Evolutionary conservation across 257 asterid genomes (phyloP).

Genomic region (Plantago ovata): DNA sequence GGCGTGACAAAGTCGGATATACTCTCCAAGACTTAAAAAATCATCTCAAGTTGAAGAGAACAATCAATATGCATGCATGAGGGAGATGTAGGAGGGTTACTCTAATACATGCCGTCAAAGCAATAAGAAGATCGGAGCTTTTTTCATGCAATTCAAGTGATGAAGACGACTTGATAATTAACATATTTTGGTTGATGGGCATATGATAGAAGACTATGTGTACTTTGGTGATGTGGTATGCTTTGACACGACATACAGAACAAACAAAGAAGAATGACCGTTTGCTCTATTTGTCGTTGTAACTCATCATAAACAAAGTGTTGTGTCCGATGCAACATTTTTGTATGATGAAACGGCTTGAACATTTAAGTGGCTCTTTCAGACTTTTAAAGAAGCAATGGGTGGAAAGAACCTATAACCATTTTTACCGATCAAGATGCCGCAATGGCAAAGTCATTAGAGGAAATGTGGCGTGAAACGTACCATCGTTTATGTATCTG

Average conservation of each 20-base stretch:
- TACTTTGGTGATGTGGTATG: too few species aligned
- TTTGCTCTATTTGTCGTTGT: too few species aligned
- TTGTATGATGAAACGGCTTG: neutral
- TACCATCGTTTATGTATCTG: neutral
- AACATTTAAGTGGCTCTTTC: neutral
- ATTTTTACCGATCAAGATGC: constrained; percentile 1
- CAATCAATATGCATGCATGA: neutral
- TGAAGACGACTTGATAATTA: too few species aligned
- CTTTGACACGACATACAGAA: too few species aligned
- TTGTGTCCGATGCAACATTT: neutral
- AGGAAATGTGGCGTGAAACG: neutral
- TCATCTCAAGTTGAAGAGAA: neutral
- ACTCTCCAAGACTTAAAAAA: neutral
- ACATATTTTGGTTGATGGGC: too few species aligned
- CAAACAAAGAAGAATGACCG: too few species aligned
- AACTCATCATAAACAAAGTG: too few species aligned
- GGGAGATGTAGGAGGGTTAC: too few species aligned
- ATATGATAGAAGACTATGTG: too few species aligned
- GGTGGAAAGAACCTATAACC: neutral
- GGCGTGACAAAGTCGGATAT: constrained; percentile 3
- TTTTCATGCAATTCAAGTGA: neutral
- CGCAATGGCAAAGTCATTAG: neutral
- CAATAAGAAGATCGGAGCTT: too few species aligned
- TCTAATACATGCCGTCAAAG: too few species aligned
- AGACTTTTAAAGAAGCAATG: neutral